Conservation (phyloP, 495 filamentous ascomycete species). For the Penicillium angulare region DNA sequence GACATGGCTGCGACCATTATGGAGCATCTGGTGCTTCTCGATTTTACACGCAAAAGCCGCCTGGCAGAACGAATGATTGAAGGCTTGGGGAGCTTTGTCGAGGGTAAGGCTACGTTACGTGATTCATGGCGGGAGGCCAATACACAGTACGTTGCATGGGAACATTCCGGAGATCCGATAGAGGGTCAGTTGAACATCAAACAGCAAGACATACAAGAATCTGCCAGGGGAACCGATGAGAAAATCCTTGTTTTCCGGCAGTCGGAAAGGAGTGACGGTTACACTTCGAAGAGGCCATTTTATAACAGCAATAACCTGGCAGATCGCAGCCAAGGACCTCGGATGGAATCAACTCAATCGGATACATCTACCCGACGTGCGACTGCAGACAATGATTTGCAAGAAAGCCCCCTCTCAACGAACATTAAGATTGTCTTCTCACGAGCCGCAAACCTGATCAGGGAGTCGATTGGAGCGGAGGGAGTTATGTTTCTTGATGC, state of each 20-base stretch:
- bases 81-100: slow-evolving; percentile 31
- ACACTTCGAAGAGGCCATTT: too few relatives aligned
- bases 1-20: slow-evolving; percentile 30
- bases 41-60: not conserved
- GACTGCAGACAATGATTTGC: too few relatives aligned
- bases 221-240: too few relatives aligned
- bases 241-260: too few relatives aligned
- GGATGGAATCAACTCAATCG: too few relatives aligned
- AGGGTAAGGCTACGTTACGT: slow-evolving; percentile 24
- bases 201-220: slow-evolving; percentile 21
- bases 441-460: slow-evolving; percentile 46
- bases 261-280: too few relatives aligned
- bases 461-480: slow-evolving; percentile 48
- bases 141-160: slow-evolving; percentile 13
- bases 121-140: slow-evolving; percentile 24
- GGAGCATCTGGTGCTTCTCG: slow-evolving; percentile 20
- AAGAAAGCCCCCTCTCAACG: not conserved
- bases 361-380: too few relatives aligned
- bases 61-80: slow-evolving; percentile 27
- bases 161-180: too few relatives aligned
- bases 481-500: slow-evolving; percentile 38
- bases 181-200: too few relatives aligned
- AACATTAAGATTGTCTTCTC: not conserved
- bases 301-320: too few relatives aligned
- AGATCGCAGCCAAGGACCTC: too few relatives aligned